These are phyloP conservation scores for Acer yangbiense DNA, from an alignment of 345 rosid species.

Conservation along the genomic window DNA sequence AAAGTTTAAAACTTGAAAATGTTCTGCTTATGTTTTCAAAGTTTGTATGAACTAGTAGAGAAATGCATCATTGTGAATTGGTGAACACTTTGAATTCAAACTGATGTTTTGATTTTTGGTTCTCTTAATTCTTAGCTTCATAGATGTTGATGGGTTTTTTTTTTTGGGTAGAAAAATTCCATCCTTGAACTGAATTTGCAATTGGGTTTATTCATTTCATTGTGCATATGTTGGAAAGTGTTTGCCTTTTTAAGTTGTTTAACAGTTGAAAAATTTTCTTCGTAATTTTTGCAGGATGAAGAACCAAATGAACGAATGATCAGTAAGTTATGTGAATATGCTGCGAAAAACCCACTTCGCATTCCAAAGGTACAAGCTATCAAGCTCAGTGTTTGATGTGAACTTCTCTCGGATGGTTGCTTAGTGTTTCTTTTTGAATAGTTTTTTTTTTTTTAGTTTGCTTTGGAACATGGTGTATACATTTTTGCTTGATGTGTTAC, in stretches of 20 bases:
- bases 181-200: neutral
- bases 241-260: neutral
- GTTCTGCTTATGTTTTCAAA: neutral
- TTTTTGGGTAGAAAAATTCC: neutral
- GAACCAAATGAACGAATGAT: conserved; percentile 47
- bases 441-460: neutral
- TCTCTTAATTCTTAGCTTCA: neutral
- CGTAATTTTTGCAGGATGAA: conserved; percentile 43
- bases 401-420: neutral
- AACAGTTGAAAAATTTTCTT: neutral
- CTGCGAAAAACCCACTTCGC: conserved; percentile 70
- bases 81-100: neutral
- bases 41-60: neutral
- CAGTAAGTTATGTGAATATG: conserved; percentile 64
- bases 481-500: neutral
- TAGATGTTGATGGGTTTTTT: neutral
- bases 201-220: neutral
- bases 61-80: neutral
- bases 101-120: neutral
- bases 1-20: neutral
- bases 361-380: conserved; percentile 51
- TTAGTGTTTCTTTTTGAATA: neutral
- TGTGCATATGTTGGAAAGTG: neutral
- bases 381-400: neutral
- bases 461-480: neutral